Conservation (phyloP, 768 basidiomycete species). For the Podaxis sp. region DNA sequence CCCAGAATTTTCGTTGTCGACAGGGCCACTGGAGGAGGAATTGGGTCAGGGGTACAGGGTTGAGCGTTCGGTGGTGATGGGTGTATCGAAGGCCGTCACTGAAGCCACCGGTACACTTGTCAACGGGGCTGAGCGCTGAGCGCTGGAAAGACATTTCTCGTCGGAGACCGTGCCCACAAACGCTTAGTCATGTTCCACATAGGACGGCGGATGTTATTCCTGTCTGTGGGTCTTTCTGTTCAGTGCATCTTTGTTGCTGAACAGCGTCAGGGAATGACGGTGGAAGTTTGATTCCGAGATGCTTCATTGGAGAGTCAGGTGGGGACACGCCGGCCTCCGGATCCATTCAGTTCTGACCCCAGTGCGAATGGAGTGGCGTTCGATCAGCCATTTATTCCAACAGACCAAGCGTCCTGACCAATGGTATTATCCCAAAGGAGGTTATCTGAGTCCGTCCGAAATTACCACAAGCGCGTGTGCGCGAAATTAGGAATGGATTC, state of each 20-base stretch:
- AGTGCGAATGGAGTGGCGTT: conserved; percentile 9
- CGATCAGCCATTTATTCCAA: background rate
- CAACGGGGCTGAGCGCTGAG: background rate
- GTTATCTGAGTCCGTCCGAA: background rate
- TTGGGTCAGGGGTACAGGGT: background rate
- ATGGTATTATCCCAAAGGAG: background rate
- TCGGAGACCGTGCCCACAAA: background rate
- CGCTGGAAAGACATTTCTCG: background rate
- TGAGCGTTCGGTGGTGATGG: background rate
- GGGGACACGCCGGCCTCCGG: background rate
- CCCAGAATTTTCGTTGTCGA: background rate
- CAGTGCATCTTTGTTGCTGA: background rate
- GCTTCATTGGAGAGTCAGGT: conserved; percentile 4
- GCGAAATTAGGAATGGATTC: background rate
- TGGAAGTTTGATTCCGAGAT: background rate
- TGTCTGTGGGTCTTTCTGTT: background rate
- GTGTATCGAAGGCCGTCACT: background rate
- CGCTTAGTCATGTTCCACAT: conserved; percentile 11
- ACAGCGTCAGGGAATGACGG: background rate
- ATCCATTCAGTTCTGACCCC: background rate
- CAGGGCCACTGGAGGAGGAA: background rate
- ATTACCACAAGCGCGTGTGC: background rate
- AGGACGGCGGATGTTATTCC: background rate
- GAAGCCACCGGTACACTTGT: background rate
- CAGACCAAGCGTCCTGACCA: background rate